A percentile compares a stretch with the other conserved stretches of the same genome.
Evolutionary conservation across 306 rosid species (phyloP).

Genomic region (Lagenaria siceraria): DNA sequence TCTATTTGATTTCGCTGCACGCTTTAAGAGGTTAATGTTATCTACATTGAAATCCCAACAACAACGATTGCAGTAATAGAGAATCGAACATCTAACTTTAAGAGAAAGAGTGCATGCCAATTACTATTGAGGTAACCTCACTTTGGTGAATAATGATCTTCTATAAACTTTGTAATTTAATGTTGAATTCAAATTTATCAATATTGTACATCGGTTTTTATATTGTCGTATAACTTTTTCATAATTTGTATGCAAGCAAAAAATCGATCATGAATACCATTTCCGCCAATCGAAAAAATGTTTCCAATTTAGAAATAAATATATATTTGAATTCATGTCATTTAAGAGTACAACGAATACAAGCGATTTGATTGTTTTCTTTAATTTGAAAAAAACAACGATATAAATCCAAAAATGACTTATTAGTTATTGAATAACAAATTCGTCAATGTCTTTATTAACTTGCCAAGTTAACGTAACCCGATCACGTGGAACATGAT

Average conservation of each 20-base stretch:
- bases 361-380: background rate
- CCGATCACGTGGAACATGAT: background rate
- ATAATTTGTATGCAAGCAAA: background rate
- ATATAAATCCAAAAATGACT: background rate
- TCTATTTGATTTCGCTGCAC: no score
- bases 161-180: no score
- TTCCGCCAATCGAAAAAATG: background rate
- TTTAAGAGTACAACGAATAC: background rate
- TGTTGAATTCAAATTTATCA: background rate
- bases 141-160: no score
- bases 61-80: no score
- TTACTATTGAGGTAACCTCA: no score
- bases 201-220: background rate
- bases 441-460: background rate
- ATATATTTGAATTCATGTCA: background rate
- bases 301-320: background rate
- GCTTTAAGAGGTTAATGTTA: no score
- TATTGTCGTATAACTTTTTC: background rate
- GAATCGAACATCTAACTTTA: no score
- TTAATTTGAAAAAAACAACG: background rate
- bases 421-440: background rate
- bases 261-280: background rate
- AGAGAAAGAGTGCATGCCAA: no score
- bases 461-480: background rate
- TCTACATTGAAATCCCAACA: no score